phyloP scores from a whole-genome alignment of 1,284 basidiomycete genomes.

The Cryptococcus sp. region DNA sequence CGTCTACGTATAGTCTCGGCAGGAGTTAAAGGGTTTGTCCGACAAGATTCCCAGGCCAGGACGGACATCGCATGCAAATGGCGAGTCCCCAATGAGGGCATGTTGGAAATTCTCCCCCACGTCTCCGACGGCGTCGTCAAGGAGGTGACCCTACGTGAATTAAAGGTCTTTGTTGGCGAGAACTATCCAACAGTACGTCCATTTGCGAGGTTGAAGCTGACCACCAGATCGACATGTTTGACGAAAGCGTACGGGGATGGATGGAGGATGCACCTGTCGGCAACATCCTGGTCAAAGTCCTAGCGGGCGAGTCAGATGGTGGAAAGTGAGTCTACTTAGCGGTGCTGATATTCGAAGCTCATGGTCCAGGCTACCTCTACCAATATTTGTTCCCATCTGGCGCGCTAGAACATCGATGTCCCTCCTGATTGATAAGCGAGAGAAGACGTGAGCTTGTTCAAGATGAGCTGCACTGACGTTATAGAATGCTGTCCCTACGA shows the following conservation, averaged over 20 bases:
- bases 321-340: slow-evolving; percentile 53
- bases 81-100: slow-evolving; percentile 75
- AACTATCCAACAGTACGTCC: slow-evolving; percentile 65
- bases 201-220: neutral
- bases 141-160: slow-evolving; percentile 56
- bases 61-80: slow-evolving; percentile 53
- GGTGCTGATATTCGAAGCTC: slow-evolving; percentile 1
- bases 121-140: slow-evolving; percentile 64
- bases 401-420: slow-evolving; percentile 78
- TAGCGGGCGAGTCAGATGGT: slow-evolving; percentile 55
- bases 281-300: slow-evolving; percentile 67
- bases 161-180: slow-evolving; percentile 65
- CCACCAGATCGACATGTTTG: slow-evolving; percentile 55
- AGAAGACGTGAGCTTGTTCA: slow-evolving; percentile 64
- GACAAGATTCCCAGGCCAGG: slow-evolving; percentile 53
- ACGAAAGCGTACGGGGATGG: slow-evolving; percentile 49
- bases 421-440: slow-evolving; percentile 90
- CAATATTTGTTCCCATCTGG: slow-evolving; percentile 82
- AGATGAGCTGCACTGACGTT: neutral
- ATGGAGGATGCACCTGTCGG: slow-evolving; percentile 50
- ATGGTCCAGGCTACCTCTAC: slow-evolving; percentile 60
- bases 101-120: slow-evolving; percentile 76
- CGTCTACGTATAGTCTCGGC: slow-evolving; percentile 82
- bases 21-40: slow-evolving; percentile 71
- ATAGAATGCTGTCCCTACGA: slow-evolving; percentile 39